phyloP scores from a whole-genome alignment of 2,329 filamentous ascomycete species.

The Aureobasidium mangrovei region DNA sequence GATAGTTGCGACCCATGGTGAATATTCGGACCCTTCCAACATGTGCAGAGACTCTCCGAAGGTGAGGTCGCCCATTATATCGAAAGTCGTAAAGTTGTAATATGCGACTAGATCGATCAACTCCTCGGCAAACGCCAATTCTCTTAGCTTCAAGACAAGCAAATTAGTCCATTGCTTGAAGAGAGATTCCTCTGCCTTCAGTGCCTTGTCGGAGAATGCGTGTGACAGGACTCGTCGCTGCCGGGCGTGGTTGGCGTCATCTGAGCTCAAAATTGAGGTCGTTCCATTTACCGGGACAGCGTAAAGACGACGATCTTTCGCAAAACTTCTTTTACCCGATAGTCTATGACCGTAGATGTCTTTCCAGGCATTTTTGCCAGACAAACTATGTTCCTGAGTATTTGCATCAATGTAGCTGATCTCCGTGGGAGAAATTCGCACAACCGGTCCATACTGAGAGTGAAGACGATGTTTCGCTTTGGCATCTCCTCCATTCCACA shows the following conservation, averaged over 20 bases:
- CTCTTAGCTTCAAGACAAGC: slow-evolving; percentile 31
- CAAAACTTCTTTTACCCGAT: slow-evolving; percentile 18
- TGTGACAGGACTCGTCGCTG: slow-evolving; percentile 32
- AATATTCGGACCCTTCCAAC: slow-evolving; percentile 20
- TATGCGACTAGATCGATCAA: slow-evolving; percentile 22
- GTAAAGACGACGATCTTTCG: slow-evolving; percentile 20
- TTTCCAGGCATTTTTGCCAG: slow-evolving; percentile 29
- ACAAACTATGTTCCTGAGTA: slow-evolving; percentile 16
- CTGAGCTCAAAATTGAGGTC: slow-evolving; percentile 20
- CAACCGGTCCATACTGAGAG: slow-evolving; percentile 36
- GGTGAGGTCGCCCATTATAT: slow-evolving; percentile 20
- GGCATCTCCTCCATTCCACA: slow-evolving; percentile 15
- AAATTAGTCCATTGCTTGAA: slow-evolving; percentile 34
- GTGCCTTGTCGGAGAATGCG: slow-evolving; percentile 33
- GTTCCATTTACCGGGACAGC: slow-evolving; percentile 16
- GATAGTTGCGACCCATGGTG: slow-evolving; percentile 17
- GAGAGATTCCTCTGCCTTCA: slow-evolving; percentile 33
- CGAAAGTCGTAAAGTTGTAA: slow-evolving; percentile 26
- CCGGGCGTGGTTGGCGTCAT: slow-evolving; percentile 32
- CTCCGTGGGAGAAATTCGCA: slow-evolving; percentile 41
- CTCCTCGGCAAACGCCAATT: slow-evolving; percentile 26
- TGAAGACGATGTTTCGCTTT: slow-evolving; percentile 25
- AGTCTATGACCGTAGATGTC: slow-evolving; percentile 27
- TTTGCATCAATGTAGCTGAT: slow-evolving; percentile 35
- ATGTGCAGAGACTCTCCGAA: slow-evolving; percentile 28